phyloP scores from a whole-genome alignment of 148 eudicot species.

The Cornus florida region DNA sequence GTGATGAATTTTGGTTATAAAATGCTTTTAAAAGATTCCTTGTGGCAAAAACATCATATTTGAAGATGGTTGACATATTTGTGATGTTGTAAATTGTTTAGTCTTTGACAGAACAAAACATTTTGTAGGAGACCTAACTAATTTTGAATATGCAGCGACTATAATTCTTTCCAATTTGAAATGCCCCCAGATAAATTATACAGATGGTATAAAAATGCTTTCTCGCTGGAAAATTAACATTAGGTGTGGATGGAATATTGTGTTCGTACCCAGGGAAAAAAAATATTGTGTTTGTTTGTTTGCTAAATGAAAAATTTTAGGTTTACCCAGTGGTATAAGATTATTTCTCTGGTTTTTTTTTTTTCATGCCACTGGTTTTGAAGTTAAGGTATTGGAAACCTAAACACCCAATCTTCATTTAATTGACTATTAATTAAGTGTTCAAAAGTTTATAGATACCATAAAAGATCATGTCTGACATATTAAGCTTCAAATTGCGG shows the following conservation, averaged over 20 bases:
- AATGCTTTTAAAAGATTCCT: too few relatives aligned
- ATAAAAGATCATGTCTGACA: background rate
- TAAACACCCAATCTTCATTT: background rate
- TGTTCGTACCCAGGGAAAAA: background rate
- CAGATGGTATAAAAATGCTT: background rate
- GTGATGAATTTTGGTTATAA: too few relatives aligned
- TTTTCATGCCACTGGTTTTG: background rate
- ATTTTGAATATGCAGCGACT: too few relatives aligned
- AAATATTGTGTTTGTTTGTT: background rate
- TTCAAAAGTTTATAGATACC: background rate
- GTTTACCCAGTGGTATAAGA: background rate
- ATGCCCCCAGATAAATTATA: too few relatives aligned
- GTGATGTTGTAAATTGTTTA: too few relatives aligned
- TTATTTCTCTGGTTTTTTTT: background rate
- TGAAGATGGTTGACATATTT: too few relatives aligned
- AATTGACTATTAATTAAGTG: background rate
- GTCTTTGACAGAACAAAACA: too few relatives aligned
- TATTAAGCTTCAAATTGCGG: slow-evolving; percentile 8
- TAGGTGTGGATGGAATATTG: background rate
- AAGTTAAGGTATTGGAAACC: background rate
- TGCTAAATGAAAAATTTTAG: too few relatives aligned
- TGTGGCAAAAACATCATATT: too few relatives aligned
- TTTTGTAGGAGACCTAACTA: too few relatives aligned
- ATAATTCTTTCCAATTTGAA: too few relatives aligned
- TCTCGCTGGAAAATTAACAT: background rate